Conservation (phyloP, 2,329 filamentous ascomycete genomes). For the Alternaria longipes region DNA sequence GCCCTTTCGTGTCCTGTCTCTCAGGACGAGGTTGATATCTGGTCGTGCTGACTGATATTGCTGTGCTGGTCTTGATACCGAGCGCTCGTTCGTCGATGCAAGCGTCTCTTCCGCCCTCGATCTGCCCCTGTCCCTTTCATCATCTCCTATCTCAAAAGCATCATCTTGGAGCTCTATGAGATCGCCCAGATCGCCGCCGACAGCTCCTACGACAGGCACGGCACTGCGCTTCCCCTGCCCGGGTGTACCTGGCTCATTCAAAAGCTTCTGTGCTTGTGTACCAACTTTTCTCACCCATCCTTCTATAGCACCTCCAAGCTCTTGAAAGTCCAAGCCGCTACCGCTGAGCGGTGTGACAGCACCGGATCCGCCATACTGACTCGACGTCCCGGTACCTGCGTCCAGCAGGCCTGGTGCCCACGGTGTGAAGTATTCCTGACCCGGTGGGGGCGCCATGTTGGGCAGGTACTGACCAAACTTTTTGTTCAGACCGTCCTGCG, state of each 20-base stretch:
- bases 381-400: slow-evolving; percentile 38
- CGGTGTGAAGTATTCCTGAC: slow-evolving; percentile 63
- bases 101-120: slow-evolving; percentile 24
- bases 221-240: slow-evolving; percentile 42
- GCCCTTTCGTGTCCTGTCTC: slow-evolving; percentile 39
- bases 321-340: slow-evolving; percentile 68
- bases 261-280: slow-evolving; percentile 61
- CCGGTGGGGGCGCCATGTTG: slow-evolving; percentile 69
- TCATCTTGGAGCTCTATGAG: slow-evolving; percentile 75
- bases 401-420: slow-evolving; percentile 51
- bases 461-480: slow-evolving; percentile 87
- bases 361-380: slow-evolving; percentile 42
- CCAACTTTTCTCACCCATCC: slow-evolving; percentile 89
- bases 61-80: slow-evolving; percentile 18
- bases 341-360: slow-evolving; percentile 41
- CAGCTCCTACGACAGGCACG: slow-evolving; percentile 50
- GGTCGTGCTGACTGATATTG: slow-evolving; percentile 46
- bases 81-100: slow-evolving; percentile 28
- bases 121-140: slow-evolving; percentile 42
- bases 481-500: slow-evolving; percentile 82
- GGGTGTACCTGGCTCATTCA: slow-evolving; percentile 46
- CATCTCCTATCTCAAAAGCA: slow-evolving; percentile 56
- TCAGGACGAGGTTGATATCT: slow-evolving; percentile 42
- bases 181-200: slow-evolving; percentile 64
- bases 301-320: slow-evolving; percentile 87